Conservation (phyloP, 352 stramenopile species). For the Globisporangium recalcitrans region DNA sequence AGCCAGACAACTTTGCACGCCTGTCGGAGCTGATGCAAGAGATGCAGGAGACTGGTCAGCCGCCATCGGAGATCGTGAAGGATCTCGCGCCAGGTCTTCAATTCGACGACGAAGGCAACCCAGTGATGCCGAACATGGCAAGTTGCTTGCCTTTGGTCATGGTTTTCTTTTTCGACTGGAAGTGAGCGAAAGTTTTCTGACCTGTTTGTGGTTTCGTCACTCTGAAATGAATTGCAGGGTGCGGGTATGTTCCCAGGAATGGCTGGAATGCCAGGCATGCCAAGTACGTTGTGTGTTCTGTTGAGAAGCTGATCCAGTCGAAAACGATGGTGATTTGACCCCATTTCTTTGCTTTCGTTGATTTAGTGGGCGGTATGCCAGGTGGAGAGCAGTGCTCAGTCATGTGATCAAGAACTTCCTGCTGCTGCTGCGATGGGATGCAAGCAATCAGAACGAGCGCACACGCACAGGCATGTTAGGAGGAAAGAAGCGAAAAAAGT, state of each 20-base stretch:
- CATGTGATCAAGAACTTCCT: conserved; percentile 39
- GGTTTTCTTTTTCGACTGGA: neutral
- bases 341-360: conserved; percentile 10
- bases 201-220: neutral
- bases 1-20: conserved; percentile 93
- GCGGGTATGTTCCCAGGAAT: conserved; percentile 77
- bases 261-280: conserved; percentile 75
- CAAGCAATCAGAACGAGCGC: neutral
- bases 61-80: conserved; percentile 97
- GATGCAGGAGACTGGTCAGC: conserved; percentile 91
- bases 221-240: conserved; percentile 28
- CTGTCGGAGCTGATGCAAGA: conserved; percentile 98
- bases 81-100: conserved; percentile 91
- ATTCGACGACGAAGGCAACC: conserved; percentile 89
- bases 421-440: neutral
- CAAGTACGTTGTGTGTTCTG: conserved; percentile 37
- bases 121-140: conserved; percentile 93
- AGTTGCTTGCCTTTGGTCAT: neutral
- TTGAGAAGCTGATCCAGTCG: neutral
- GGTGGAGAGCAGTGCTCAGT: conserved; percentile 72
- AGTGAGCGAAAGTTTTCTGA: conserved; percentile 1
- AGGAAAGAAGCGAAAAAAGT: neutral
- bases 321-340: no score
- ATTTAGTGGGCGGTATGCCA: conserved; percentile 40
- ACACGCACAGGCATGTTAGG: neutral